A percentile compares a stretch with the other conserved stretches of the same genome.
Conservation (phyloP, 1,139 yeast genomes). For the Lodderomyces margitis region DNA sequence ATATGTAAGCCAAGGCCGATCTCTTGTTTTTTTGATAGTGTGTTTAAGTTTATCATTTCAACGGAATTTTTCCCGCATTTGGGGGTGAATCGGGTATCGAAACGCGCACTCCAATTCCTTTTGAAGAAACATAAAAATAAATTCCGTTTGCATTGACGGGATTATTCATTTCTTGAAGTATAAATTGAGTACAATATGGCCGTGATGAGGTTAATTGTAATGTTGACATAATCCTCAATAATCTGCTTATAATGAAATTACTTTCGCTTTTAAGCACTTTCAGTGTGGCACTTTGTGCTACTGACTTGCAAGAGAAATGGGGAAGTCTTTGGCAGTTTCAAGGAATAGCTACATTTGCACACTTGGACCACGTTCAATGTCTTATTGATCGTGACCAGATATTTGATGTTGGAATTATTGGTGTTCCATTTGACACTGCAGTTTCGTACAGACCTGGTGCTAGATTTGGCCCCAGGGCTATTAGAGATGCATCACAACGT, state of each 20-base stretch:
- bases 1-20: too few species aligned
- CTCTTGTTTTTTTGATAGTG: too few species aligned
- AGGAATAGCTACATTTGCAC: conserved; percentile 76
- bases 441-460: conserved; percentile 75
- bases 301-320: conserved; percentile 55
- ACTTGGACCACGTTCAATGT: conserved; percentile 58
- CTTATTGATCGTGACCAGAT: conserved; percentile 43
- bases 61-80: conserved; percentile 1
- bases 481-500: conserved; percentile 70
- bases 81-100: background rate
- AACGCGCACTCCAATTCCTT: background rate
- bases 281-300: conserved; percentile 1
- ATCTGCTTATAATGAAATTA: background rate
- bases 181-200: too few species aligned
- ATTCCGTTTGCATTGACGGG: background rate
- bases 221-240: background rate
- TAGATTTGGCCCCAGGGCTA: conserved; percentile 76
- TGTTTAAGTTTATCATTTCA: too few species aligned
- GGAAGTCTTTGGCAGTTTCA: conserved; percentile 65
- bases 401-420: conserved; percentile 68
- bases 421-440: conserved; percentile 80
- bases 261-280: conserved; percentile 1
- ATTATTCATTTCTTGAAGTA: too few species aligned
- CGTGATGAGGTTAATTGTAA: too few species aligned
- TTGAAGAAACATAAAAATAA: too few species aligned